Base-by-base conservation (phyloP, 805 yeast species). In the Metschnikowia baotianmanensis region DNA sequence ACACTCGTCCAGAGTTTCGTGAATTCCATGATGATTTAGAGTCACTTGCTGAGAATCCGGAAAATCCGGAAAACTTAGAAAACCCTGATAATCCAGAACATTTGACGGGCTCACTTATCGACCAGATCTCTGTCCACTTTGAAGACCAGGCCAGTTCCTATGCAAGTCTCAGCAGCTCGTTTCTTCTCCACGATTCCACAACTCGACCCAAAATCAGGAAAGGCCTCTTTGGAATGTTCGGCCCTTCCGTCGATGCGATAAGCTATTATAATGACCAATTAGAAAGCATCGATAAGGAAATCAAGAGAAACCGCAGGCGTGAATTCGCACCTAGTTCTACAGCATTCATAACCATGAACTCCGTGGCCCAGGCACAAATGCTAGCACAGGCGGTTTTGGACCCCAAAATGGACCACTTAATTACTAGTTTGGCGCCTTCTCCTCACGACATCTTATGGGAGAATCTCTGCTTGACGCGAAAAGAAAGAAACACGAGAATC, bases 361-460 rank as follows among this genome's bases (percentile, higher is more conserved):
- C 93, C 0, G 97, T 89, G 3, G 96, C 96, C 0, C 82, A 89
- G 50, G 97, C 98, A 2, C 99, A 91, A 60, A 83, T 89, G 86
- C 83, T 93, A 21, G 96, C 97, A 0, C 99, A 93, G 60, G 93
- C 97, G 0, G 90, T 91, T 0, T 61, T 93, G 43, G 96, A 90
- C 57, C 97, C 97, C 0, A 76, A 86, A 42, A 88, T 93, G 6
- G 83, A 86, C 57, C 86, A 81, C 43, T 67, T 93, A 38, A 86
- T 90, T 25, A 85, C 96, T 3, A 71, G 77, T 29, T 66, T 89
- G 42, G 98, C 98, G 0, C 98, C 98, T 0, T 95, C 98, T 1
- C 98, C 98, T 4, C 91, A 85, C 55, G 99, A 91, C 59, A 84
- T 91, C 18, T 81, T 87, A 29, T 91, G 99, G 99, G 85, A 81